Percentiles rank a stretch among this genome's conserved stretches.
Conservation (phyloP, 495 filamentous ascomycete species). For the Annulohypoxylon stygium region DNA sequence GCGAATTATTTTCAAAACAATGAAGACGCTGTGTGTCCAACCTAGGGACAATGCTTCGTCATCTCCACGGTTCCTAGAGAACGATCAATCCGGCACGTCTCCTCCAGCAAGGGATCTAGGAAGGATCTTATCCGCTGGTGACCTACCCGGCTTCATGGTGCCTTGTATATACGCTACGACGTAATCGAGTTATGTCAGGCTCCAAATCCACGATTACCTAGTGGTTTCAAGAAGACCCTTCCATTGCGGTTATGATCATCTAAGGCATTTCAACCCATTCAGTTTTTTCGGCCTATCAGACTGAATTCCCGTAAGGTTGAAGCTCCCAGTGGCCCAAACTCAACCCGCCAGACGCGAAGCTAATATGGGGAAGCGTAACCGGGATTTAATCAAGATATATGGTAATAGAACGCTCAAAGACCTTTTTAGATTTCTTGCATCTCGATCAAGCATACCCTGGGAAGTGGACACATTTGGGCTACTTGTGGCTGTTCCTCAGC, state of each 20-base stretch:
- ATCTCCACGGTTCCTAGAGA: constrained; percentile 18
- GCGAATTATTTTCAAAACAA: constrained; percentile 21
- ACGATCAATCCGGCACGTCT: constrained; percentile 17
- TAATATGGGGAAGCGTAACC: background rate
- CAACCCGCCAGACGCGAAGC: constrained; percentile 3
- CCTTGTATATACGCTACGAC: background rate
- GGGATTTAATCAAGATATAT: constrained; percentile 5
- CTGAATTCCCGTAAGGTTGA: constrained; percentile 25
- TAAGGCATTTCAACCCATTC: background rate
- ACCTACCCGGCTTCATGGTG: constrained; percentile 9
- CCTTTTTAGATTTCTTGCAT: constrained; percentile 21
- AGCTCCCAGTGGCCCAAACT: constrained; percentile 11
- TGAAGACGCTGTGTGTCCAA: constrained; percentile 20
- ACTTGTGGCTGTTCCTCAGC: constrained; percentile 38
- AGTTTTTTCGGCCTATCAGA: constrained; percentile 6
- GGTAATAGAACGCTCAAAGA: background rate
- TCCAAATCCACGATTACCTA: background rate
- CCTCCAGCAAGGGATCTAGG: background rate
- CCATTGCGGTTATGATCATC: constrained; percentile 3
- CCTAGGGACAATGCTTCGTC: constrained; percentile 15
- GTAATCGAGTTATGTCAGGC: background rate
- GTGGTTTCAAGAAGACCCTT: background rate
- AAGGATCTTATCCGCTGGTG: constrained; percentile 23
- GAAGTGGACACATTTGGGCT: constrained; percentile 9
- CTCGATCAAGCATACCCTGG: constrained; percentile 31